phyloP scores from a whole-genome alignment of 768 basidiomycete species.

The Tricholoma furcatifolium region DNA sequence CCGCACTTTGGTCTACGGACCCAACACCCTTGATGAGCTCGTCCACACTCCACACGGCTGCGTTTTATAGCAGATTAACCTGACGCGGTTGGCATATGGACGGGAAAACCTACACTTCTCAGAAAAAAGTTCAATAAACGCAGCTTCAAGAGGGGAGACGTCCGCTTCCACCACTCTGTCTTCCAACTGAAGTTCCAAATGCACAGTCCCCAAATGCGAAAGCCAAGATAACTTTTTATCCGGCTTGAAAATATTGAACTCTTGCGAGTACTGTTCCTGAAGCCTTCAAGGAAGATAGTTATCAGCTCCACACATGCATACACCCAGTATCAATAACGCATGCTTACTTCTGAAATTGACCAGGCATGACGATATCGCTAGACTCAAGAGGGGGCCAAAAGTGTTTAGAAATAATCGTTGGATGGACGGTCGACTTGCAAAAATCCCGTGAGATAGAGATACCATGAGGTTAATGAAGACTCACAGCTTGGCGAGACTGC shows the following conservation, averaged over 20 bases:
- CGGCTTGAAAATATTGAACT: conserved; percentile 84
- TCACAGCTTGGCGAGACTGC: conserved; percentile 67
- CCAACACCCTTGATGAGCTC: conserved; percentile 69
- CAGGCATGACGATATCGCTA: conserved; percentile 75
- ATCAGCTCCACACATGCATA: conserved; percentile 1
- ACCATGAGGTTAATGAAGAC: conserved; percentile 19
- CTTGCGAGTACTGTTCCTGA: conserved; percentile 72
- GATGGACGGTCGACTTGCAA: conserved; percentile 72
- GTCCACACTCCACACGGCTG: conserved; percentile 71
- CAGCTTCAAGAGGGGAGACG: conserved; percentile 87
- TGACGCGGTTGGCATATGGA: not conserved
- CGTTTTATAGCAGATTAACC: not conserved
- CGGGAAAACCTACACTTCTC: conserved; percentile 47
- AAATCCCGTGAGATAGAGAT: not conserved
- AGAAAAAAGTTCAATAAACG: conserved; percentile 84
- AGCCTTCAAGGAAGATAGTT: conserved; percentile 40
- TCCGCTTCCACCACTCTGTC: conserved; percentile 77
- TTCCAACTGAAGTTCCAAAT: conserved; percentile 76
- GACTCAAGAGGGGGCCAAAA: conserved; percentile 92
- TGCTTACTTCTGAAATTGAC: conserved; percentile 83
- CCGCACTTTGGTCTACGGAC: conserved; percentile 63
- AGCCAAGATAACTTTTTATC: conserved; percentile 91
- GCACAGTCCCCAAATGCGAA: conserved; percentile 84
- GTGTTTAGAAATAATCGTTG: conserved; percentile 88
- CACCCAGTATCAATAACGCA: conserved; percentile 18